Base-by-base conservation (phyloP, 2,329 filamentous ascomycete species). In the Ophiocordyceps robertsii region DNA sequence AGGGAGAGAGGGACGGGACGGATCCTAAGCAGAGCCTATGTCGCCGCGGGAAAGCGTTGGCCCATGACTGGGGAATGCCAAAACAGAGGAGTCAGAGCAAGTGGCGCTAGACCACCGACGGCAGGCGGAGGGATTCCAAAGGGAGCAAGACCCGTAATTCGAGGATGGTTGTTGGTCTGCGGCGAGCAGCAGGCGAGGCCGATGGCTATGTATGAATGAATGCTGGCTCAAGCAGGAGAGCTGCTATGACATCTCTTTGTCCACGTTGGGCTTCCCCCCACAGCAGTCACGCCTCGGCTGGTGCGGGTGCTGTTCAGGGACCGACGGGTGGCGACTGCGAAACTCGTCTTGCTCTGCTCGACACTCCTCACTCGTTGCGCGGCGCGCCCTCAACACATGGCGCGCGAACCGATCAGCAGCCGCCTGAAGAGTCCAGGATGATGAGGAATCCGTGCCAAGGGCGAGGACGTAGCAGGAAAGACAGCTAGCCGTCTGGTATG, bases 41-140 rank as follows among this genome's bases (percentile, higher is more conserved):
- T 38, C 43, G 42, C 44, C 30, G 36, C 30, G 29, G 37, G 39
- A 37, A 31, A 42, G 37, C 42, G 36, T 31, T 39, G 38, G 40
- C 31, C 45, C 44, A 44, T 46, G 42, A 46, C 46, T 47, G 30
- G 44, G 37, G 37, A 27, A 27, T 36, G 32, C 38, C 29, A 42
- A 13, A 36, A 24, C 21, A 17, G n/a, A 17, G 12, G 19, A 35
- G 17, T 27, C n/a, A 14, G 38, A 35, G 24, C 12, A 30, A 41
- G 37, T 29, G 32, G 37, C 43, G 43, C 38, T 33, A 33, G 30
- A 10, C 13, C 33, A 14, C 30, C 37, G 12, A 19, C 32, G 37
- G 42, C 32, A 35, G 37, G 37, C 42, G 27, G 37, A n/a, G 37
- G 16, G 24, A 16, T 27, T 36, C 40, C 40, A 37, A 24, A 37